These are phyloP conservation scores for Panellus pusillus DNA, from an alignment of 768 basidiomycete genomes.

Conservation along the genomic window DNA sequence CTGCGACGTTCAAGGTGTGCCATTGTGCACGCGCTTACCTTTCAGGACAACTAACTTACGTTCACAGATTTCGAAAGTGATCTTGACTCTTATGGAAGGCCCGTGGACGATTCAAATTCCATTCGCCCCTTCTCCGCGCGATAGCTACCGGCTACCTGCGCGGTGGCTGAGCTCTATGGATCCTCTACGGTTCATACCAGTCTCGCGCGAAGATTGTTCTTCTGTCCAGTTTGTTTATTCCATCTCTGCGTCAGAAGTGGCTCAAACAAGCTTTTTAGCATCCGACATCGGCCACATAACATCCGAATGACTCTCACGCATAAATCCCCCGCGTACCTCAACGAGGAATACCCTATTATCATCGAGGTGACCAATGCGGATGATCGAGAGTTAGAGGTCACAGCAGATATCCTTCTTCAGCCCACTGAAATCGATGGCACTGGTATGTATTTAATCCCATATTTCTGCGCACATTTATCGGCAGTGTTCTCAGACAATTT, in stretches of 20 bases:
- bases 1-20: slow-evolving; percentile 56
- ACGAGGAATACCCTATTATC: slow-evolving; percentile 76
- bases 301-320: slow-evolving; percentile 59
- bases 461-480: neutral
- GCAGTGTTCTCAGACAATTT: slow-evolving; percentile 48
- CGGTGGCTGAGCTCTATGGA: slow-evolving; percentile 61
- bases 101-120: slow-evolving; percentile 70
- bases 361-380: slow-evolving; percentile 75
- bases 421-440: slow-evolving; percentile 76
- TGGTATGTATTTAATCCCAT: slow-evolving; percentile 40
- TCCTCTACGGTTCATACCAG: slow-evolving; percentile 53
- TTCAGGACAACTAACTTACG: slow-evolving; percentile 18
- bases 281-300: slow-evolving; percentile 62
- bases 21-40: neutral
- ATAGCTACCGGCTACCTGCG: slow-evolving; percentile 31
- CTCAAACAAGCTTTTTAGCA: slow-evolving; percentile 36
- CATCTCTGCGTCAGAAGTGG: neutral
- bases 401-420: slow-evolving; percentile 75
- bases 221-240: slow-evolving; percentile 45
- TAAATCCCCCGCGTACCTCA: slow-evolving; percentile 69
- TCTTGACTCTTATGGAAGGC: slow-evolving; percentile 56
- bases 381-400: slow-evolving; percentile 63
- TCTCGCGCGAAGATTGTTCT: slow-evolving; percentile 47
- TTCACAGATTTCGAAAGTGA: slow-evolving; percentile 45
- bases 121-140: slow-evolving; percentile 43